Evolutionary conservation across 768 basidiomycete genomes (phyloP).

Genomic region (Mycena filopes): DNA sequence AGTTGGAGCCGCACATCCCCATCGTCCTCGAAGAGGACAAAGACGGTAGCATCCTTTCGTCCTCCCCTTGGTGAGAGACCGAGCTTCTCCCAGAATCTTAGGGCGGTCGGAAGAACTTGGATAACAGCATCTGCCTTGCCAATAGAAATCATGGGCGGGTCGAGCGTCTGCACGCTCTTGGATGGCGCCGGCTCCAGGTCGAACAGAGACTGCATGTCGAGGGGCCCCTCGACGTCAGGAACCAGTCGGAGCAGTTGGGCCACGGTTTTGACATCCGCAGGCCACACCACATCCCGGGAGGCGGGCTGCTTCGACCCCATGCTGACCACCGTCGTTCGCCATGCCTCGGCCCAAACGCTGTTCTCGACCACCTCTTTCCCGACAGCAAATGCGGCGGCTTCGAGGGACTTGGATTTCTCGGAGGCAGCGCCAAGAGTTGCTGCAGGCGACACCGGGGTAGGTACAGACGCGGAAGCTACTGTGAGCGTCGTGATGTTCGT

Average conservation of each 20-base stretch:
- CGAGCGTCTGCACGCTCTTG: slow-evolving; percentile 44
- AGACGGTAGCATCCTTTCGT: slow-evolving; percentile 74
- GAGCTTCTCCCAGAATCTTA: slow-evolving; percentile 89
- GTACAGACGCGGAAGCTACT: slow-evolving; percentile 58
- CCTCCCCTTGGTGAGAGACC: slow-evolving; percentile 79
- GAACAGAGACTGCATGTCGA: slow-evolving; percentile 59
- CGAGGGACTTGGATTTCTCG: slow-evolving; percentile 75
- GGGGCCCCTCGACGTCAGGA: slow-evolving; percentile 49
- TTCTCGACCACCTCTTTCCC: slow-evolving; percentile 82
- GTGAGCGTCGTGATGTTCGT: slow-evolving; percentile 51
- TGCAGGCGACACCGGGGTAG: slow-evolving; percentile 88
- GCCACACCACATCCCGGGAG: slow-evolving; percentile 59
- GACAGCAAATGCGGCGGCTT: slow-evolving; percentile 71
- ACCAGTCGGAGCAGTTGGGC: slow-evolving; percentile 54
- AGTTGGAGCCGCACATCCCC: slow-evolving; percentile 56
- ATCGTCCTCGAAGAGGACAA: slow-evolving; percentile 75
- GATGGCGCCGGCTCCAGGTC: slow-evolving; percentile 34
- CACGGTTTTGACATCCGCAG: slow-evolving; percentile 62
- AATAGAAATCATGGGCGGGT: slow-evolving; percentile 69
- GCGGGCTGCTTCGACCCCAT: slow-evolving; percentile 34
- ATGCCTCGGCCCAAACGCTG: slow-evolving; percentile 71
- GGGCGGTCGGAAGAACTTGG: slow-evolving; percentile 74
- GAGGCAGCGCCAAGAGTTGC: slow-evolving; percentile 70
- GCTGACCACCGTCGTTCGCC: slow-evolving; percentile 56
- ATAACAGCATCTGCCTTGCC: slow-evolving; percentile 76